Evolutionary conservation across 2,329 filamentous ascomycete genomes (phyloP).

Genomic region (Exutisphaerella laricina): DNA sequence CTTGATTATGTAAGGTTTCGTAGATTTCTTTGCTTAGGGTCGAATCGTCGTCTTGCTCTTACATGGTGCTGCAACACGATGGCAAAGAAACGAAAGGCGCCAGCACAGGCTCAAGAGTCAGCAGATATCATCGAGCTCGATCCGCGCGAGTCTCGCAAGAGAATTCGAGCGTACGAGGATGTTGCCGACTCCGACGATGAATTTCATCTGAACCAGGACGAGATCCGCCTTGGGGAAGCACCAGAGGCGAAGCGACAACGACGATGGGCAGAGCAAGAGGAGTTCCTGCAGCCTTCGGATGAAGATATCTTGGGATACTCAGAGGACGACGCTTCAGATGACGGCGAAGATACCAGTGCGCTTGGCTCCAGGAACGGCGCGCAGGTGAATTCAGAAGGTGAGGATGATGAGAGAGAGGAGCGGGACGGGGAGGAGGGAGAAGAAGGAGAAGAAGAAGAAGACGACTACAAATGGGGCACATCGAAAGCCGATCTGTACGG

Average conservation of each 20-base stretch:
- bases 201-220: constrained; percentile 81
- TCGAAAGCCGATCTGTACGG: constrained; percentile 90
- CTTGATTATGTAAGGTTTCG: no score
- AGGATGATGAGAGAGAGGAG: constrained; percentile 38
- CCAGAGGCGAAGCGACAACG: constrained; percentile 71
- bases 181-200: constrained; percentile 93
- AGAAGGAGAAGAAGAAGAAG: constrained; percentile 41
- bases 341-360: constrained; percentile 49
- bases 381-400: constrained; percentile 72
- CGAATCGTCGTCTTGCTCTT: no score
- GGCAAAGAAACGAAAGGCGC: constrained; percentile 41
- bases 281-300: constrained; percentile 53
- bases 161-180: constrained; percentile 63
- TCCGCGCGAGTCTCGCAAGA: constrained; percentile 47
- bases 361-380: constrained; percentile 55
- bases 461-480: constrained; percentile 73
- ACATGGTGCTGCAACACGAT: no score
- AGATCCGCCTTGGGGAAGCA: constrained; percentile 76
- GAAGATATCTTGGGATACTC: constrained; percentile 57
- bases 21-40: no score
- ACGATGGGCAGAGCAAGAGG: constrained; percentile 63
- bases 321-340: constrained; percentile 36
- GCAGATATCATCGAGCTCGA: constrained; percentile 12
- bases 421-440: constrained; percentile 34
- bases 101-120: constrained; percentile 8